A percentile compares a stretch with the other conserved stretches of the same genome.
Evolutionary conservation across 202 grass and related monocot genomes (phyloP).

Genomic region (Setaria italica): DNA sequence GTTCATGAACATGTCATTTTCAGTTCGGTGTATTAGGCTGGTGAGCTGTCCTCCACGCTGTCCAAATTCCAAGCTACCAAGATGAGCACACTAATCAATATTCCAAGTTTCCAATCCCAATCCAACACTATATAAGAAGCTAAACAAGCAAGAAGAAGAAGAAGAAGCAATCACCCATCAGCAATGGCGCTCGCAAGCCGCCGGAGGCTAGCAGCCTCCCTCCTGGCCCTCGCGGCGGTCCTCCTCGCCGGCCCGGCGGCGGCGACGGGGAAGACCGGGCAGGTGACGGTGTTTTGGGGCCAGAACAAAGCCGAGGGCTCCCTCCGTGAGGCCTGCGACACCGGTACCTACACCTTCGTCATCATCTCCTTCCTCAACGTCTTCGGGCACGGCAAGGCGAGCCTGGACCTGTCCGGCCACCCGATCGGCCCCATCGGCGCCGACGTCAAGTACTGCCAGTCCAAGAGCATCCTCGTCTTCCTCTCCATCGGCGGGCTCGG

Average conservation of each 20-base stretch:
- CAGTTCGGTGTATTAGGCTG: background rate
- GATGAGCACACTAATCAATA: background rate
- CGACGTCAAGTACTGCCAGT: constrained; percentile 46
- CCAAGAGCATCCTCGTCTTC: background rate
- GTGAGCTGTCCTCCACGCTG: constrained; percentile 8
- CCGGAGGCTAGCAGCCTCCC: background rate
- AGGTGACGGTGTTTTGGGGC: constrained; percentile 36
- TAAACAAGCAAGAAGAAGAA: background rate
- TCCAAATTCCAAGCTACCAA: background rate
- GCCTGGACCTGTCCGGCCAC: constrained; percentile 32
- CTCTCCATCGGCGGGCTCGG: constrained; percentile 33
- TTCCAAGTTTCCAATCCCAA: background rate
- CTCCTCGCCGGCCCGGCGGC: background rate
- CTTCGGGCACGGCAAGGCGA: constrained; percentile 18
- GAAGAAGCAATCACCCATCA: background rate
- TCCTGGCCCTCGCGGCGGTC: background rate
- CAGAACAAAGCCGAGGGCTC: constrained; percentile 38
- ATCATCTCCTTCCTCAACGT: constrained; percentile 42
- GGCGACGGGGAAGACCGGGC: constrained; percentile 18
- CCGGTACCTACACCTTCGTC: constrained; percentile 3
- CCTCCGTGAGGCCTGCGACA: constrained; percentile 14
- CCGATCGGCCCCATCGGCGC: constrained; percentile 11
- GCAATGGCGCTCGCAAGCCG: background rate
- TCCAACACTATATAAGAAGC: background rate
- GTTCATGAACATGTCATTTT: background rate